Evolutionary conservation across 1,139 yeast species (phyloP).

Genomic region (Yamadazyma oceani): DNA sequence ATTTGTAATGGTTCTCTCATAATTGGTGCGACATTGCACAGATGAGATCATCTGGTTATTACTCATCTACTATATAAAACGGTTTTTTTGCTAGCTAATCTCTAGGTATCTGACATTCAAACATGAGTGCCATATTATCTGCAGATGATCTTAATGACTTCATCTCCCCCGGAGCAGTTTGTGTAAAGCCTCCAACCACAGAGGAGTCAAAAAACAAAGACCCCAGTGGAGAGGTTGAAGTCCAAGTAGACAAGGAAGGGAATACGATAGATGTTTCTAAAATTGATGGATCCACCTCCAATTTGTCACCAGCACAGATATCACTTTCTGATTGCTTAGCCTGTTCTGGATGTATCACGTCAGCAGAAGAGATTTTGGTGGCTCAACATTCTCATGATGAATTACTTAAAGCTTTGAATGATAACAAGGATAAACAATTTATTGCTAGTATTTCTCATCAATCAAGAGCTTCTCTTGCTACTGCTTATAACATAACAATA

Average conservation of each 20-base stretch:
- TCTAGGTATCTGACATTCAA: not conserved
- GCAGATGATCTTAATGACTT: conserved; percentile 93
- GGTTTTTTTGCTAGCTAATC: too few relatives aligned
- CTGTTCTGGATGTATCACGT: conserved; percentile 95
- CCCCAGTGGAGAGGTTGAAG: conserved; percentile 48
- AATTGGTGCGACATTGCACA: conserved; percentile 9
- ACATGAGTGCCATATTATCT: conserved; percentile 83
- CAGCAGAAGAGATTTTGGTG: conserved; percentile 90
- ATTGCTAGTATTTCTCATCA: conserved; percentile 88
- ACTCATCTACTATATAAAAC: not conserved
- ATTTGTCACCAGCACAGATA: conserved; percentile 79
- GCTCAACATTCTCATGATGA: conserved; percentile 89
- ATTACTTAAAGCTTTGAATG: conserved; percentile 55
- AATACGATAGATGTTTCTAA: conserved; percentile 66
- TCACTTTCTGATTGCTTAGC: conserved; percentile 92
- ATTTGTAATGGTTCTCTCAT: conserved; percentile 8
- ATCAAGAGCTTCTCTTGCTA: conserved; percentile 77
- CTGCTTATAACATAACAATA: conserved; percentile 57
- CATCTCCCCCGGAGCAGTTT: conserved; percentile 91
- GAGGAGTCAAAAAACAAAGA: conserved; percentile 15
- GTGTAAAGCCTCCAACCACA: conserved; percentile 61
- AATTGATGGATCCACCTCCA: conserved; percentile 51
- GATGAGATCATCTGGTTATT: conserved; percentile 1
- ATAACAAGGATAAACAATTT: conserved; percentile 36
- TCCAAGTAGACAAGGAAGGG: conserved; percentile 66